phyloP scores from a whole-genome alignment of 441 rosid species.

The Eutrema salsugineum region DNA sequence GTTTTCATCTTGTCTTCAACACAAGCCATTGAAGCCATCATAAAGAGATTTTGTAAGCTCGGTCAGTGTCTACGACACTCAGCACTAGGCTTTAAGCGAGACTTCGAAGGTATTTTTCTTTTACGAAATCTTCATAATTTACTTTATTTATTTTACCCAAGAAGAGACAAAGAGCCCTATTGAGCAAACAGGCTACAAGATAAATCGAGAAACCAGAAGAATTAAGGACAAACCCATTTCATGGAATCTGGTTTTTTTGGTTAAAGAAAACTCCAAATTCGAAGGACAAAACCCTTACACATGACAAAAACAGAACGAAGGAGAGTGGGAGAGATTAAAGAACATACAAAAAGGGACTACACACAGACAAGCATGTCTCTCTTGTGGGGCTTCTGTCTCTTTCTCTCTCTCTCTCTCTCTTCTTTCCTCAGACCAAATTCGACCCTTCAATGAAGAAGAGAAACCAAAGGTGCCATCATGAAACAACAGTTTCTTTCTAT shows the following conservation, averaged over 20 bases:
- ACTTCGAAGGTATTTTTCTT: not conserved
- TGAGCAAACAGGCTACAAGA: slow-evolving; percentile 7
- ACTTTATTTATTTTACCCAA: not conserved
- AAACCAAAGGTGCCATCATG: slow-evolving; percentile 42
- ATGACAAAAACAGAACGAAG: slow-evolving; percentile 36
- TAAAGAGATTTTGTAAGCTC: not conserved
- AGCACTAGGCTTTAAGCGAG: slow-evolving; percentile 4
- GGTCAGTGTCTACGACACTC: slow-evolving; percentile 17
- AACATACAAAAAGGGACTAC: slow-evolving; percentile 44
- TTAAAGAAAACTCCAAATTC: slow-evolving; percentile 23
- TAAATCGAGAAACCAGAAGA: slow-evolving; percentile 23
- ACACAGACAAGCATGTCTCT: slow-evolving; percentile 41
- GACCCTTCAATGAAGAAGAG: slow-evolving; percentile 52
- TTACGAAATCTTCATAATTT: not conserved
- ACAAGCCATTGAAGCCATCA: slow-evolving; percentile 43
- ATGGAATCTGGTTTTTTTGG: slow-evolving; percentile 35
- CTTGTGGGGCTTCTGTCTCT: slow-evolving; percentile 49
- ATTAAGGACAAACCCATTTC: slow-evolving; percentile 33
- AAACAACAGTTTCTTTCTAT: slow-evolving; percentile 30
- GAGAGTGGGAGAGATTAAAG: slow-evolving; percentile 39
- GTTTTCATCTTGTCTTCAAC: slow-evolving; percentile 67
- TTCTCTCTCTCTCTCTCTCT: slow-evolving; percentile 9
- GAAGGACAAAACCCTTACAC: slow-evolving; percentile 33
- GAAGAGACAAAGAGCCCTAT: slow-evolving; percentile 15
- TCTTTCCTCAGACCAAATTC: slow-evolving; percentile 40